Evolutionary conservation across 2,329 filamentous ascomycete genomes (phyloP), one percentile per base, ranked within the genome.

Genomic region (Ampelomyces quisqualis): DNA sequence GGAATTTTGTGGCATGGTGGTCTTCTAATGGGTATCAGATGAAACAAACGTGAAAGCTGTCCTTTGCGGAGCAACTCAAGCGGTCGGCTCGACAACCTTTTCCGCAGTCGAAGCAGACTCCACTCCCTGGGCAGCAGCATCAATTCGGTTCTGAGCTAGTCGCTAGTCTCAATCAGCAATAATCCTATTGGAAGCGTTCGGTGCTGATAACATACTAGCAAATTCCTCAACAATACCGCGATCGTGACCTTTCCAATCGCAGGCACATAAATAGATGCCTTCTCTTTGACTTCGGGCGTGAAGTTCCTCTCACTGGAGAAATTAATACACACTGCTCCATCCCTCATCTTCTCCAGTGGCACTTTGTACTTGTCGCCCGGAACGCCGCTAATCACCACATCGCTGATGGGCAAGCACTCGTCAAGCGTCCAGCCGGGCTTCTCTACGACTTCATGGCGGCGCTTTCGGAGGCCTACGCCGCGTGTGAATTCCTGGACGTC

Each of bases 221-320:
- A 72, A 64, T 98, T 98, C 41, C 93, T 78, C 60, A 97, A 74
- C 43, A 98, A 73, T 22, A 96, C 84, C 11, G 91, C 88, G 65
- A 97, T 97, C 0, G 93, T 98, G 33, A 97, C 91, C 75, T 97
- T 98, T 57, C 93, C 93, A 54, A 96, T 94, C 0, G 91, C 93
- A 1, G 93, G 93, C 13, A 97, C 90, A 60, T 96, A 98, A 60
- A 98, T 95, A 4, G 89, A 90, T 2, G 93, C 93, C 74, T 90
- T 95, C 68, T 96, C 87, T 73, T 95, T 97, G 54, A 97, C 83
- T 33, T 87, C 86, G 0, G 86, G 83, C 47, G 85, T 84, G 70
- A 97, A 97, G 73, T 98, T 97, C 75, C 90, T 88, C 70, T 87
- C 89, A 36, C 88, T 95, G 6, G 90, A 94, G 69, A 98, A 97